These are phyloP conservation scores for Tolypocladium tundrense DNA, from an alignment of 2,329 filamentous ascomycete species.

Conservation along the genomic window DNA sequence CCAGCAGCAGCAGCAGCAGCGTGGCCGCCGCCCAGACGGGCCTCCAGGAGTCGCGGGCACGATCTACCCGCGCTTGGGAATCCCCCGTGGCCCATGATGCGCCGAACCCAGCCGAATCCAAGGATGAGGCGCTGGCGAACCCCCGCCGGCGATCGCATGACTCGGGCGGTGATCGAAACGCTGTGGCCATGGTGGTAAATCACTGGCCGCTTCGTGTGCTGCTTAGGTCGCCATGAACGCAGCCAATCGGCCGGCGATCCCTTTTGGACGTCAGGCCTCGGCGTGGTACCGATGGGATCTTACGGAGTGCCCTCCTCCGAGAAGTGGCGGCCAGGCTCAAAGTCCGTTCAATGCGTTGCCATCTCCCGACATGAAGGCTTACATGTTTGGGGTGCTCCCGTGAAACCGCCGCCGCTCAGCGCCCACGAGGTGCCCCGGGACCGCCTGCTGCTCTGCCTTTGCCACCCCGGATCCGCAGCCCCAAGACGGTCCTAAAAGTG, in stretches of 20 bases:
- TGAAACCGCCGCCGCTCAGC: neutral
- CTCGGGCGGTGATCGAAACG: neutral
- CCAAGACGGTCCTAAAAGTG: neutral
- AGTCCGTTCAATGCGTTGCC: neutral
- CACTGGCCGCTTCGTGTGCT: neutral
- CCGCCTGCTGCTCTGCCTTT: neutral
- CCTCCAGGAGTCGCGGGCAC: neutral
- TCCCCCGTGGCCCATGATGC: neutral
- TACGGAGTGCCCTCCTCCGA: no score
- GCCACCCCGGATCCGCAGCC: neutral
- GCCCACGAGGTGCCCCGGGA: neutral
- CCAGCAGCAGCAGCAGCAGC: neutral
- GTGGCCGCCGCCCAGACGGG: neutral
- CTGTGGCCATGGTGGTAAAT: neutral
- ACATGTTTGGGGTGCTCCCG: neutral
- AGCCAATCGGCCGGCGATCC: neutral
- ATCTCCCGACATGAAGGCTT: neutral
- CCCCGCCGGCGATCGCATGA: neutral
- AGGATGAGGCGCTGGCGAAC: neutral
- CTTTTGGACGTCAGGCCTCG: neutral
- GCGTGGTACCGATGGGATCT: no score
- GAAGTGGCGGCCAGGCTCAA: neutral
- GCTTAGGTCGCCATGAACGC: neutral
- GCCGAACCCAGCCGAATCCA: neutral
- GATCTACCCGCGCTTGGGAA: neutral